phyloP scores from a whole-genome alignment of 1,284 basidiomycete species.

The Pyrrhoderma lamaoense region DNA sequence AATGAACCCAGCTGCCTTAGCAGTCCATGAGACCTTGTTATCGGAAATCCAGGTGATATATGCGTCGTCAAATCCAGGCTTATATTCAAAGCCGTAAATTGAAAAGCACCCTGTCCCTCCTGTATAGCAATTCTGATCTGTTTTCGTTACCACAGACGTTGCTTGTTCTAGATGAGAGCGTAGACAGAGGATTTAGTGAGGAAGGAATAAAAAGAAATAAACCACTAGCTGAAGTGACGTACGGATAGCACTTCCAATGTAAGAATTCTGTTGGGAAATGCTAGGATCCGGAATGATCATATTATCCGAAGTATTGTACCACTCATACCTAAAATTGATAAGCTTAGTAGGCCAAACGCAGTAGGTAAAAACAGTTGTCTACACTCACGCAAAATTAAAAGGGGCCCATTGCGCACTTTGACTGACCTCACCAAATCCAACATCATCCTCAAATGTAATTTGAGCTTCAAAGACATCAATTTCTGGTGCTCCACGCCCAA shows the following conservation, averaged over 20 bases:
- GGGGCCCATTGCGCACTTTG: conserved; percentile 24
- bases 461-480: conserved; percentile 79
- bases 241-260: conserved; percentile 28
- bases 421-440: conserved; percentile 19
- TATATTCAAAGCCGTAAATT: conserved; percentile 46
- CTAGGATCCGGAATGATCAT: conserved; percentile 30
- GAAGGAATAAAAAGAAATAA: neutral
- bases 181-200: neutral
- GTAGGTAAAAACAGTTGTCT: neutral
- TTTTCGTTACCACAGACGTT: conserved; percentile 21
- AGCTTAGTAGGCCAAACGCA: conserved; percentile 5
- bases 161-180: conserved; percentile 26
- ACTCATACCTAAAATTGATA: conserved; percentile 22
- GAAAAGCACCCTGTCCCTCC: conserved; percentile 36
- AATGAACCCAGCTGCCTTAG: conserved; percentile 56
- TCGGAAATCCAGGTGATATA: conserved; percentile 68
- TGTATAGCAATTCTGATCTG: conserved; percentile 26
- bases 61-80: conserved; percentile 49
- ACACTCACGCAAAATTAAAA: conserved; percentile 14
- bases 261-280: conserved; percentile 31
- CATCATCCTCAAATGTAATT: conserved; percentile 28
- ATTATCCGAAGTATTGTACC: conserved; percentile 29
- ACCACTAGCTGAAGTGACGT: neutral
- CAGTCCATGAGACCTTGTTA: conserved; percentile 53
- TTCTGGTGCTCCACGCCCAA: conserved; percentile 77